Evolutionary conservation across 2,329 filamentous ascomycete species (phyloP), one percentile per base, ranked within the genome.

Genomic region (Zalaria obscura): DNA sequence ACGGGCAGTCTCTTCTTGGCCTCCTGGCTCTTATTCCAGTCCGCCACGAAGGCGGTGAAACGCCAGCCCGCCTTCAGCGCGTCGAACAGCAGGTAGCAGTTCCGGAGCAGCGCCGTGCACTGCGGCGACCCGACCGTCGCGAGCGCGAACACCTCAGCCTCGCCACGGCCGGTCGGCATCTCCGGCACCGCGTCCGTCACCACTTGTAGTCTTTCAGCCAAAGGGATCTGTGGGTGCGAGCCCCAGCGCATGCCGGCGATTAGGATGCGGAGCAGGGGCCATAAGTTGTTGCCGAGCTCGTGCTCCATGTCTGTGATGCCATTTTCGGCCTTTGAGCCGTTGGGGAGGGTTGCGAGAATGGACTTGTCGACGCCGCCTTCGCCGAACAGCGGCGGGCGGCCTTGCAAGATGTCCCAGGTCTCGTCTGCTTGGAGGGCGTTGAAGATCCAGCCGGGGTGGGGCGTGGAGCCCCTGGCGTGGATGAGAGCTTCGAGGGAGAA

Each of bases 21-120:
- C n/a, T 35, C 11, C 3, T 39, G 29, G 25, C 46, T 42, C 27
- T 44, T 45, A 5, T 39, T 40, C 8, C 43, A 27, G 8, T 39
- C 25, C 18, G 34, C 43, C 43, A 50, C 51, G 1, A 51, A 45
- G 7, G 44, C 43, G 27, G 47, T 31, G 26, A 55, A 42, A 28
- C 48, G 48, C 35, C 51, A 48, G 6, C 52, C 44, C 33, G 43
- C 46, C 45, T 57, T 54, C 34, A 54, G 40, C 43, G 49, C 46
- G 34, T 48, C 43, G 45, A 55, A 56, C 40, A 49, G 48, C 40
- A 27, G 40, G 43, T 25, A 54, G 46, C 27, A 42, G 27, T 28
- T 48, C 38, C 27, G 51, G 28, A 53, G 44, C 4, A 36, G 18
- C 5, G 46, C 41, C 5, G 42, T 26, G 25, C 38, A 32, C 11